Evolutionary conservation across 306 rosid genomes (phyloP).

Genomic region (Pyrus pyrifolia): DNA sequence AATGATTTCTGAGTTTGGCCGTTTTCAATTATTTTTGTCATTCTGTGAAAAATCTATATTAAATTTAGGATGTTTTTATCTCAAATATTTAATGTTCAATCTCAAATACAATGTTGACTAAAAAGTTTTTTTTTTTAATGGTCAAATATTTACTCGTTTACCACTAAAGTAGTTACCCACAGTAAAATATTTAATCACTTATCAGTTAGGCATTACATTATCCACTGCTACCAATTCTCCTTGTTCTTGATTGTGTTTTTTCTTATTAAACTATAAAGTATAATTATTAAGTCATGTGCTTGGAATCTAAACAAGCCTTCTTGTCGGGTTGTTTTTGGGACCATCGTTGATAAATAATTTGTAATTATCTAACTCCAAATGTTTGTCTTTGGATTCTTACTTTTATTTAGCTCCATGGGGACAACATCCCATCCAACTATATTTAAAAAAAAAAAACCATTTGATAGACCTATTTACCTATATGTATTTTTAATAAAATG

Average conservation of each 20-base stretch:
- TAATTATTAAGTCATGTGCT: neutral
- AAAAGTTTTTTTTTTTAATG: neutral
- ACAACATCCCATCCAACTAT: neutral
- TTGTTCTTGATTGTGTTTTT: neutral
- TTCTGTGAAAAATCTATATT: rapidly evolving
- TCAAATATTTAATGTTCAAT: too few species aligned
- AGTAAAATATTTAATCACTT: neutral
- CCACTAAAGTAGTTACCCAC: neutral
- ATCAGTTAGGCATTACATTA: neutral
- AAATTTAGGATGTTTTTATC: too few species aligned
- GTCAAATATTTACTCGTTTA: neutral
- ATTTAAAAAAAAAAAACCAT: neutral
- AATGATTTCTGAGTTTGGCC: rapidly evolving
- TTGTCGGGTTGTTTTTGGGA: neutral
- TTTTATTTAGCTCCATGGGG: neutral
- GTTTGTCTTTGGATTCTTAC: neutral
- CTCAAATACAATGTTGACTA: too few species aligned
- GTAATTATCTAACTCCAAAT: too few species aligned
- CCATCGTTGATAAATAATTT: neutral
- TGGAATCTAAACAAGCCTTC: neutral
- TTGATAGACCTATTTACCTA: too few species aligned
- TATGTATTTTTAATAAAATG: neutral
- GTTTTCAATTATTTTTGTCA: rapidly evolving
- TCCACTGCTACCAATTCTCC: neutral
- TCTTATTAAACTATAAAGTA: neutral